Conservation (phyloP, 2,329 filamentous ascomycete species). For the Arthrobotrys musiformis region DNA sequence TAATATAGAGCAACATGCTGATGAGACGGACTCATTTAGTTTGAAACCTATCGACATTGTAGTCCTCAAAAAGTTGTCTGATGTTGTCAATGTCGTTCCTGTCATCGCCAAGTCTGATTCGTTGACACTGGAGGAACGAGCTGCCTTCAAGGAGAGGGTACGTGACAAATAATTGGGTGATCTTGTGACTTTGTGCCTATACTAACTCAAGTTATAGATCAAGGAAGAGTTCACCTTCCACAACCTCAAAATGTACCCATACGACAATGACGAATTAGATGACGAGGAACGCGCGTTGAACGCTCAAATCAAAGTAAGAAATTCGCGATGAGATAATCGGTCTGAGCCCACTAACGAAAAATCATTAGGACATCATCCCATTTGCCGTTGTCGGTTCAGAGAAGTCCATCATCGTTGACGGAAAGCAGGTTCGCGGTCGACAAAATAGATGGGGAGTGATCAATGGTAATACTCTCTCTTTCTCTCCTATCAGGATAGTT, state of each 20-base stretch:
- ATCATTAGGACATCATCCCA: slow-evolving; percentile 85
- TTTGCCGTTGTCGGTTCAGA: slow-evolving; percentile 98
- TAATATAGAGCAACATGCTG: not conserved
- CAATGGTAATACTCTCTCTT: slow-evolving; percentile 75
- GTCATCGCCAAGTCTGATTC: slow-evolving; percentile 99
- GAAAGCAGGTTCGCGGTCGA: slow-evolving; percentile 95
- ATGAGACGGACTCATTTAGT: slow-evolving; percentile 59
- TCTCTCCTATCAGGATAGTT: not conserved
- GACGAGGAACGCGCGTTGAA: slow-evolving; percentile 95
- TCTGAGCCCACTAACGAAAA: slow-evolving; percentile 12
- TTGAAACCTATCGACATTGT: slow-evolving; percentile 99
- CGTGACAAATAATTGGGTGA: not conserved
- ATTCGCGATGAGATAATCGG: not conserved
- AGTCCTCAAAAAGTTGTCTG: slow-evolving; percentile 98
- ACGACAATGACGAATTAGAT: slow-evolving; percentile 98
- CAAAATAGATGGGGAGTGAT: slow-evolving; percentile 99
- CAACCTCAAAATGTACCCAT: slow-evolving; percentile 99
- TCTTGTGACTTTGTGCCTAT: not conserved
- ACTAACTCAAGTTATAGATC: slow-evolving; percentile 67
- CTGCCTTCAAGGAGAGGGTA: slow-evolving; percentile 89
- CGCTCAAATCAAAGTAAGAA: slow-evolving; percentile 89
- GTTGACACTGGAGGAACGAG: slow-evolving; percentile 92
- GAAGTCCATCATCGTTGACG: slow-evolving; percentile 96
- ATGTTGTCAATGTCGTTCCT: slow-evolving; percentile 98
- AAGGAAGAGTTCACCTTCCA: slow-evolving; percentile 99